A percentile compares a stretch with the other conserved stretches of the same genome.
These are phyloP conservation scores for Buddleja alternifolia DNA, from an alignment of 257 asterid species.

Conservation along the genomic window DNA sequence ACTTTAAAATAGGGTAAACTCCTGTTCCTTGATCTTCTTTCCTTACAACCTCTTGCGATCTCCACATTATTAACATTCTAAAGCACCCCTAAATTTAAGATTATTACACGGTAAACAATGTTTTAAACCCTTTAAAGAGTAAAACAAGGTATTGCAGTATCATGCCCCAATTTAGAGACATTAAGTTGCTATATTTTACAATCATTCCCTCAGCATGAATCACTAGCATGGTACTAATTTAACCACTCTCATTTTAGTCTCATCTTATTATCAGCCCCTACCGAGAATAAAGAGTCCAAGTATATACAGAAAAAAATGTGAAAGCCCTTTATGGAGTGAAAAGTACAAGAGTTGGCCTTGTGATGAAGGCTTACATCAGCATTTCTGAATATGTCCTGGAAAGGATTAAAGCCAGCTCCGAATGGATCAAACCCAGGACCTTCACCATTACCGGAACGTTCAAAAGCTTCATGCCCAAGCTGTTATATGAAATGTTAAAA, in stretches of 20 bases:
- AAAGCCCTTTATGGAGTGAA: not conserved
- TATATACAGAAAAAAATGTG: not conserved
- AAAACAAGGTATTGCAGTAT: not conserved
- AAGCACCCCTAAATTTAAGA: not conserved
- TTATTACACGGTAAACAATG: not conserved
- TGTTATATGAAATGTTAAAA: constrained; percentile 33
- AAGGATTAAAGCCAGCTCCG: constrained; percentile 66
- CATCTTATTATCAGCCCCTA: constrained; percentile 12
- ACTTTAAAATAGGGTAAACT: constrained; percentile 15
- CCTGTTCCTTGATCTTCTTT: not conserved
- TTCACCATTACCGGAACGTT: constrained; percentile 62
- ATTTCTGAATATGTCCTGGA: constrained; percentile 65
- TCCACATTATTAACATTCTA: constrained; percentile 22
- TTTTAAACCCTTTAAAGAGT: not conserved
- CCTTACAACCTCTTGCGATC: not conserved
- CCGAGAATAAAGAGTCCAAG: constrained; percentile 13
- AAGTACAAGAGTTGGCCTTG: constrained; percentile 5
- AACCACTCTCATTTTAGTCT: not conserved
- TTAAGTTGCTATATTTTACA: not conserved
- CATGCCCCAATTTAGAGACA: constrained; percentile 3
- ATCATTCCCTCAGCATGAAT: not conserved
- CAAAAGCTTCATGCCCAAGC: constrained; percentile 91
- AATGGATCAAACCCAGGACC: constrained; percentile 69
- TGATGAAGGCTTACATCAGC: constrained; percentile 65
- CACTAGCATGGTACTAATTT: not conserved